Evolutionary conservation across 148 eudicot genomes (phyloP), one percentile per base, ranked within the genome.

Genomic region (Rhododendron griersonianum): DNA sequence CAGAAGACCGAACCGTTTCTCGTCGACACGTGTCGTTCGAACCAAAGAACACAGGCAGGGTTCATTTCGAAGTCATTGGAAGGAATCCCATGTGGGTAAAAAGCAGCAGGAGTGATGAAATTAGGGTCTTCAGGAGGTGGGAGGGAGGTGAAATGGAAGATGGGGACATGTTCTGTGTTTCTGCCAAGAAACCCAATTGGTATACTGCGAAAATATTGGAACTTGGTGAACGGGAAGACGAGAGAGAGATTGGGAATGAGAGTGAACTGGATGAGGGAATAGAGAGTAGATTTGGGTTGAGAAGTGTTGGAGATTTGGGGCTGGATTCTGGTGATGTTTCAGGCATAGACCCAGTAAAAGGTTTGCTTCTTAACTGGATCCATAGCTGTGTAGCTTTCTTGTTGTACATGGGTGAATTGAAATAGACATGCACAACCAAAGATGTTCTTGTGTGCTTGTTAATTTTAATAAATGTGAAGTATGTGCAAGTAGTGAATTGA

Each of bases 41-140:
- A 69, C 87, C 86, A 37, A 37, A 53, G 11, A 73, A 78, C 18
- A 28, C 21, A 33, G 37, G 89, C 48, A 89, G 88, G 91, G 89
- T 92, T 88, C 87, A 86, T 23, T 92, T 95, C 67, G 79, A 94
- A 87, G 96, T 93, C 23, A 53, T 90, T 53, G 98, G 99, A 0
- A 93, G 89, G 90, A 97, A 97, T 85, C 98, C 99, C 11, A 83
- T 97, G 15, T 95, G 97, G 95, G 91, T 94, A 9, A 80, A 80
- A 77, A 47, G 15, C 18, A 78, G 47, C 44, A 84, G n/a, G n/a
- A 76, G 33, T 13, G 81, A 81, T 48, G 91, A 92, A 80, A 88
- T 94, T 37, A 89, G 81, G 91, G 88, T 86, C 67, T 95, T 90
- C 39, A 94, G 92, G 94, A 90, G 89, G 76, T 88, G 50, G 30